Conservation (phyloP, 1,139 yeast genomes). For the Hanseniaspora uvarum region DNA sequence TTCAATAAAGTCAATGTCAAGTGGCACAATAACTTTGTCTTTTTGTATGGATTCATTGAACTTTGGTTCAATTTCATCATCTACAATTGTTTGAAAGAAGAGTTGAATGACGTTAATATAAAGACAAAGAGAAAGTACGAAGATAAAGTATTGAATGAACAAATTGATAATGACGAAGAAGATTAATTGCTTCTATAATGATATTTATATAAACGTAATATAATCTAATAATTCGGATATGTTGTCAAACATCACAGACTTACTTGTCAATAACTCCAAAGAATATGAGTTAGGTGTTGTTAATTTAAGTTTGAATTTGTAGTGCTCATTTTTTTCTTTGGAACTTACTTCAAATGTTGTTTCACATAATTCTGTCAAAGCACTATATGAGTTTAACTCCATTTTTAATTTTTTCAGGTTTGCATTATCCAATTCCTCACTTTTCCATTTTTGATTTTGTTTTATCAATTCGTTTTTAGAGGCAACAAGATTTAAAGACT, state of each 20-base stretch:
- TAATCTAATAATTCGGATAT: slow-evolving; percentile 9
- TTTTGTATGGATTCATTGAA: slow-evolving; percentile 55
- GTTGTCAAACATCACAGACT: background rate
- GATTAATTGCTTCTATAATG: background rate
- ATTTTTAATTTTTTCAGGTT: slow-evolving; percentile 4
- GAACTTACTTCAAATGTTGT: background rate
- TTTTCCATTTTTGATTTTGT: background rate
- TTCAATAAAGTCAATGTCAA: slow-evolving; percentile 33
- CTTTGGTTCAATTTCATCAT: slow-evolving; percentile 62
- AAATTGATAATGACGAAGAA: background rate
- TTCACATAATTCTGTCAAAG: background rate
- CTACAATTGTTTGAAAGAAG: slow-evolving; percentile 56
- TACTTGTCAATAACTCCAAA: background rate
- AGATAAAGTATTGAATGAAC: slow-evolving; percentile 12
- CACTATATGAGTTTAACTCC: background rate
- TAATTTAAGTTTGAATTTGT: background rate
- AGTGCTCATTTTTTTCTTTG: background rate
- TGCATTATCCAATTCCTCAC: background rate
- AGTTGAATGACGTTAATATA: slow-evolving; percentile 31
- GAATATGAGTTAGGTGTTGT: background rate
- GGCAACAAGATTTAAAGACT: background rate
- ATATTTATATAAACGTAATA: background rate
- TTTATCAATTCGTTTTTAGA: background rate
- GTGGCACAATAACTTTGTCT: slow-evolving; percentile 52
- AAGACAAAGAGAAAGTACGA: slow-evolving; percentile 19